Percentiles rank a stretch among this genome's conserved stretches.
Evolutionary conservation across 208 protist genomes (phyloP).

Genomic region (Naegleria lovaniensis): DNA sequence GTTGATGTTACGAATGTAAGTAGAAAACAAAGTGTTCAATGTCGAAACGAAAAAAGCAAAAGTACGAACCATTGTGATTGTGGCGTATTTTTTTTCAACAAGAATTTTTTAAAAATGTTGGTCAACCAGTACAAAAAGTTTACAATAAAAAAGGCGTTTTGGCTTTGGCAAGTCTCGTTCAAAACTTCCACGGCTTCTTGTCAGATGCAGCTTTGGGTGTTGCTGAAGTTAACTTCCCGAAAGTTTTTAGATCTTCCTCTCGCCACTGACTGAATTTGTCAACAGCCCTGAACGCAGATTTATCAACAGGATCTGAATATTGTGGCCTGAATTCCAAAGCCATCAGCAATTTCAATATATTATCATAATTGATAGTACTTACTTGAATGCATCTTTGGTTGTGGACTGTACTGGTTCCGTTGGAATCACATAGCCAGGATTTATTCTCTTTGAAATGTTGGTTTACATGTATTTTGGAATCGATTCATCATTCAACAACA

Average conservation of each 20-base stretch:
- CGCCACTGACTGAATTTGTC: background rate
- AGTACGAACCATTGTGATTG: background rate
- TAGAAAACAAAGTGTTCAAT: too few relatives aligned
- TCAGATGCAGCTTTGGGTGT: background rate
- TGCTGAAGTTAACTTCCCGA: background rate
- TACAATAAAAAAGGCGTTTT: background rate
- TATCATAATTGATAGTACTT: background rate
- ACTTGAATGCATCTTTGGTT: background rate
- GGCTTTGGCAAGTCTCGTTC: background rate
- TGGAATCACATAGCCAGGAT: background rate
- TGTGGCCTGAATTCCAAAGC: background rate
- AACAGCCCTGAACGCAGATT: background rate
- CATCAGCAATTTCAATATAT: too few relatives aligned
- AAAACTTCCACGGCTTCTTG: background rate
- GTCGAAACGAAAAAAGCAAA: too few relatives aligned
- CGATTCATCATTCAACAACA: too few relatives aligned
- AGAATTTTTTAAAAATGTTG: background rate
- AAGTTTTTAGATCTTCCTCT: background rate
- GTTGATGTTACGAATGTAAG: too few relatives aligned
- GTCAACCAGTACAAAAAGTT: background rate
- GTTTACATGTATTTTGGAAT: background rate
- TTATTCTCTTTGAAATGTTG: background rate
- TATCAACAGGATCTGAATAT: background rate
- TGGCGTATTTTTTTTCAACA: background rate
- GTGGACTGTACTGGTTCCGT: background rate